Base-by-base conservation (phyloP, 2,329 filamentous ascomycete species). In the Clonostachys byssicola region DNA sequence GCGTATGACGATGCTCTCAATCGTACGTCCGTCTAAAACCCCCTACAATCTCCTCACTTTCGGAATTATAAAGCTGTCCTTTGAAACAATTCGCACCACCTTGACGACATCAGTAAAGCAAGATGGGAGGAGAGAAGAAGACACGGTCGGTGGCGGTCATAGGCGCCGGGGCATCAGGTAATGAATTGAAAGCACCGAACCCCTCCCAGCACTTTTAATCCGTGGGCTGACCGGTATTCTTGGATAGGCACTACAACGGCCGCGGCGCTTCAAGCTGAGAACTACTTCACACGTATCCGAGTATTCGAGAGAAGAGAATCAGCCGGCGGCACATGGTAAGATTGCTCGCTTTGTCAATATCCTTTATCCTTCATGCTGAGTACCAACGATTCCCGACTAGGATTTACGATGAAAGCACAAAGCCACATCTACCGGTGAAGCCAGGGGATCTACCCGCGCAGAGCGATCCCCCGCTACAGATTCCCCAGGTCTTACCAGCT, bases 371-470 rank as follows among this genome's bases (percentile, higher is more conserved):
- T 7, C 4, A 23, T 46, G 17, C 23, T 30, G 23, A 30, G 23
- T 30, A n/a, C 43, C 47, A 14, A 47, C 18, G 34, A n/a, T 30
- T 12, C 17, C 9, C 1, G 30, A 2, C 12, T n/a, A 79, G 76
- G 77, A 78, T 79, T 45, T 76, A 77, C 49, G 77, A 81, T 52
- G 53, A 68, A 1, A 65, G 67, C 9, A 69, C 73, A 3, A 58
- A 60, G 8, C 55, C 59, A 1, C 48, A 54, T 12, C 57, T 66
- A 6, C 54, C 61, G 2, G 53, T 73, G 12, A 52, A 62, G 0
- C 75, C 73, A 23, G 78, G 74, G 20, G 58, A 54, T 4, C 51
- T 75, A 4, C 75, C 74, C 3, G 58, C 64, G 33, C 67, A 73
- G 6, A 52, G 70, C 9, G 77, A 81, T 50, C 68, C 63, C 18